Percentiles rank a stretch among this genome's conserved stretches.
These are phyloP conservation scores for Penicillium cataractarum DNA, from an alignment of 495 filamentous ascomycete species.

Conservation along the genomic window DNA sequence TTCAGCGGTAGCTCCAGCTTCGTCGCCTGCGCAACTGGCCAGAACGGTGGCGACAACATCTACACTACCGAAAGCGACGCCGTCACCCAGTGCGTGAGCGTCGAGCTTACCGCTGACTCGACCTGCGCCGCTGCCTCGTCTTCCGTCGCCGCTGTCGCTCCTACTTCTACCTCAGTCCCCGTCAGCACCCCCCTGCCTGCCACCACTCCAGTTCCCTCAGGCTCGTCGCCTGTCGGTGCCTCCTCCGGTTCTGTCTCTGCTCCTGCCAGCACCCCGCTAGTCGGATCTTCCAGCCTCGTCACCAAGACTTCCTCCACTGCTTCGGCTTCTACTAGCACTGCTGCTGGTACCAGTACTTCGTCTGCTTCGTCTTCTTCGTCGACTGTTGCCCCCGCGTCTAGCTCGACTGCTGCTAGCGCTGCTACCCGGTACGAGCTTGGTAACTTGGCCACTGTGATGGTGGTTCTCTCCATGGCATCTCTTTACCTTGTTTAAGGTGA, in stretches of 20 bases:
- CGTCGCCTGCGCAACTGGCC: constrained; percentile 57
- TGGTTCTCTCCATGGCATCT: neutral
- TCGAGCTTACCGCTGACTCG: constrained; percentile 55
- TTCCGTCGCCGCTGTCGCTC: neutral
- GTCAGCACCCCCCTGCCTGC: neutral
- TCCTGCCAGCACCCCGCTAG: constrained; percentile 11
- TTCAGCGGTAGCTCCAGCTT: constrained; percentile 52
- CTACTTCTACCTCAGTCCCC: neutral
- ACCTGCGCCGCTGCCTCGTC: constrained; percentile 10
- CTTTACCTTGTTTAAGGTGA: neutral
- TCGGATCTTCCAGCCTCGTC: neutral
- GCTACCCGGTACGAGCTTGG: neutral
- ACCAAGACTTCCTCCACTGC: constrained; percentile 1
- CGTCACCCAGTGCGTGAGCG: constrained; percentile 47
- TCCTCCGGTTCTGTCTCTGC: constrained; percentile 25
- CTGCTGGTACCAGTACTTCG: neutral
- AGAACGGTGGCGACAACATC: constrained; percentile 54
- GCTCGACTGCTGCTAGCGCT: neutral
- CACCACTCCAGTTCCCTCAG: neutral
- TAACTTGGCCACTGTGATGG: neutral
- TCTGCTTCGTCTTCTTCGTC: constrained; percentile 1
- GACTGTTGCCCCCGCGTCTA: neutral
- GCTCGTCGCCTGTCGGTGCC: constrained; percentile 16
- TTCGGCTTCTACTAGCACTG: neutral
- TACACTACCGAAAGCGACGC: constrained; percentile 51